These are phyloP conservation scores for Favolaschia claudopus DNA, from an alignment of 768 basidiomycete genomes.

Conservation along the genomic window DNA sequence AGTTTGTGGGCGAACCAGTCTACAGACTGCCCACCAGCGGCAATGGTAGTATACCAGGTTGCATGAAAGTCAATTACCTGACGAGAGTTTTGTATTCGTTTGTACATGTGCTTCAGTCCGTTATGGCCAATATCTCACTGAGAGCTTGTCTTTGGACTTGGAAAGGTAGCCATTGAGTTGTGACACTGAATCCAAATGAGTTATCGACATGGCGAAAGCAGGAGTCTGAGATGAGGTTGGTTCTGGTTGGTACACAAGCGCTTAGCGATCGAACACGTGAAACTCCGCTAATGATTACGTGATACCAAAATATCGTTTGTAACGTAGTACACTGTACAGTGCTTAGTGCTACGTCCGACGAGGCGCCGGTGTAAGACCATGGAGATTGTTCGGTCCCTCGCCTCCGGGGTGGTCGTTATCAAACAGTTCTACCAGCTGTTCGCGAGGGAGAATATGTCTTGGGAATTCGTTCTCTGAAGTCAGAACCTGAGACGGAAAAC, in stretches of 20 bases:
- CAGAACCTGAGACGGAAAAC: background rate
- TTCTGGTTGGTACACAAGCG: too few relatives aligned
- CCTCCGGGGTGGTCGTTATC: conserved; percentile 5
- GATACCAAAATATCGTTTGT: background rate
- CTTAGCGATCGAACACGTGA: background rate
- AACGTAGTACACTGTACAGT: background rate
- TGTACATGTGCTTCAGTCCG: too few relatives aligned
- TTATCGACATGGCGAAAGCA: conserved; percentile 62
- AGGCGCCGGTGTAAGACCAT: conserved; percentile 18
- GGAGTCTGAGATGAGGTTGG: too few relatives aligned
- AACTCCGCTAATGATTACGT: background rate
- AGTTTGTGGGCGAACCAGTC: too few relatives aligned
- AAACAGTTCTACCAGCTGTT: conserved; percentile 32
- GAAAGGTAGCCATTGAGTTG: conserved; percentile 68
- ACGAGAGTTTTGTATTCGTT: too few relatives aligned
- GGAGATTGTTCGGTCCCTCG: background rate
- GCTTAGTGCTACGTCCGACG: background rate
- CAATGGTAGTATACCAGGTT: conserved; percentile 65
- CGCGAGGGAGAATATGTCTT: conserved; percentile 36
- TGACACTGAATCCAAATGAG: conserved; percentile 66
- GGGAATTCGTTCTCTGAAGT: conserved; percentile 2
- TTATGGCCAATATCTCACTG: conserved; percentile 60
- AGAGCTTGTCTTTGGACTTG: conserved; percentile 67
- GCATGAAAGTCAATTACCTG: conserved; percentile 91
- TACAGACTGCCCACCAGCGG: background rate